phyloP scores from a whole-genome alignment of 805 yeast species.

The Saccharomycodes ludwigii region DNA sequence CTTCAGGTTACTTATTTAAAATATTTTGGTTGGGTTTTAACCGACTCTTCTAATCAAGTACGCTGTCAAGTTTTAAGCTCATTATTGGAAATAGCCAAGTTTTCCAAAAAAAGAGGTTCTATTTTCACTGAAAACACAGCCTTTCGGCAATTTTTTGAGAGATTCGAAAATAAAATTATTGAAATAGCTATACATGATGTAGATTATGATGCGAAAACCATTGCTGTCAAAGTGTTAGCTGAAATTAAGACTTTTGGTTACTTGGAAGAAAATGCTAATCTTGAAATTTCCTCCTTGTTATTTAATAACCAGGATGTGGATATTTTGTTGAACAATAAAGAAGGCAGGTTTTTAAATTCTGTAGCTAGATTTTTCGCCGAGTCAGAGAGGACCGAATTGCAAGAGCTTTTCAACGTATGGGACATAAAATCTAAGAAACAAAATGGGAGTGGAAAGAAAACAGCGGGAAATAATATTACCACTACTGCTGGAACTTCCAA shows the following conservation, averaged over 20 bases:
- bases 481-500: no score
- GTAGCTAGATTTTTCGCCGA: slow-evolving; percentile 40
- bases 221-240: slow-evolving; percentile 38
- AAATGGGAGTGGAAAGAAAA: no score
- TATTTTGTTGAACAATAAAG: slow-evolving; percentile 21
- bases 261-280: slow-evolving; percentile 45
- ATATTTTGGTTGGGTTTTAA: slow-evolving; percentile 73
- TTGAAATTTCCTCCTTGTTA: slow-evolving; percentile 31
- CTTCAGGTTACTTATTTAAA: slow-evolving; percentile 58
- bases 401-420: no score
- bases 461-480: no score
- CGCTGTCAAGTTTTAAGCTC: slow-evolving; percentile 52
- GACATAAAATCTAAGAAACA: no score
- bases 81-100: slow-evolving; percentile 36
- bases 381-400: no score
- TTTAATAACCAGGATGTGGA: slow-evolving; percentile 24
- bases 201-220: slow-evolving; percentile 41
- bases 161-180: slow-evolving; percentile 53
- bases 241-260: slow-evolving; percentile 51
- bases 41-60: slow-evolving; percentile 54
- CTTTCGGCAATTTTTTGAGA: slow-evolving; percentile 65
- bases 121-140: slow-evolving; percentile 40
- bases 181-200: slow-evolving; percentile 48
- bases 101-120: slow-evolving; percentile 14
- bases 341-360: slow-evolving; percentile 27